phyloP scores from a whole-genome alignment of 176 grass and related monocot genomes.

The Bolboschoenus planiculmis region DNA sequence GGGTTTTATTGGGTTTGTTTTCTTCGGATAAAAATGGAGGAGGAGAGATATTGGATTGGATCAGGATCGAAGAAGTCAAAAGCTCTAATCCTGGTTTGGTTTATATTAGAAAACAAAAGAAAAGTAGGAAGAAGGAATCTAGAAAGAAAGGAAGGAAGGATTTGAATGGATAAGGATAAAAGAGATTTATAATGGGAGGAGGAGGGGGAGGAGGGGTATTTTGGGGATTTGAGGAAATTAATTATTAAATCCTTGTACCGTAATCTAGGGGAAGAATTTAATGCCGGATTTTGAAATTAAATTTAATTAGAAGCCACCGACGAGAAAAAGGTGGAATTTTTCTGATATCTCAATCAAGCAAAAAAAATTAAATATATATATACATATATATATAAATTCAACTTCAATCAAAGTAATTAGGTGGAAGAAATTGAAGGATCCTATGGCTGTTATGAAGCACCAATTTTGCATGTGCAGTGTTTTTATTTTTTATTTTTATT shows the following conservation, averaged over 20 bases:
- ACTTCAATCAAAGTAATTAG: no score
- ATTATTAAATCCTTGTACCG: background rate
- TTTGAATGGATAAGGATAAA: slow-evolving; percentile 3
- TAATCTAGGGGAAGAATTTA: background rate
- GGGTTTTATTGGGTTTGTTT: background rate
- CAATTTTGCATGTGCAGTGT: background rate
- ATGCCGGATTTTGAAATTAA: background rate
- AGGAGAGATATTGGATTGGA: background rate
- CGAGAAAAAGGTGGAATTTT: background rate
- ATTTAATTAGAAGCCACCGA: background rate
- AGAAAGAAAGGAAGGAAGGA: background rate
- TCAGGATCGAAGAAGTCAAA: slow-evolving; percentile 12
- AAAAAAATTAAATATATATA: background rate
- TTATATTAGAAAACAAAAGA: no score
- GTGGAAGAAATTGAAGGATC: no score
- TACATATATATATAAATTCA: no score
- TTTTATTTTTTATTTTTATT: no score
- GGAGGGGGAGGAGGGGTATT: background rate
- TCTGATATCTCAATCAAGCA: background rate
- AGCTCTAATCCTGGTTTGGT: no score
- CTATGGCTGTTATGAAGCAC: background rate
- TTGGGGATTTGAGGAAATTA: background rate
- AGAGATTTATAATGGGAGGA: background rate
- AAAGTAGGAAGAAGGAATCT: background rate
- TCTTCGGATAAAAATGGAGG: background rate